Percentiles rank a stretch among this genome's conserved stretches.
Evolutionary conservation across 148 eudicot species (phyloP).

Genomic region (Rhododendron henanense): DNA sequence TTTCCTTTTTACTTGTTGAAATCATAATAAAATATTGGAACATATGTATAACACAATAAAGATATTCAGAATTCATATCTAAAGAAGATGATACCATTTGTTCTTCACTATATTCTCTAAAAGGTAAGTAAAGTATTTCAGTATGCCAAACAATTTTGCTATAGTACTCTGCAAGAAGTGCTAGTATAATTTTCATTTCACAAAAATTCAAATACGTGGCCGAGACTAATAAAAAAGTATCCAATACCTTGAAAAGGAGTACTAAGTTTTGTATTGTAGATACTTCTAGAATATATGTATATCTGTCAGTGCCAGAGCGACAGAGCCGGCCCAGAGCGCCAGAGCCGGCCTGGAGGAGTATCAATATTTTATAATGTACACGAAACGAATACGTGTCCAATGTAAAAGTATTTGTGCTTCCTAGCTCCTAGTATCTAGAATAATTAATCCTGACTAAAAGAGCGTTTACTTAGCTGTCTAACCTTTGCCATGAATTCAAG

Average conservation of each 20-base stretch:
- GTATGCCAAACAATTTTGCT: not conserved
- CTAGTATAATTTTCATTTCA: not conserved
- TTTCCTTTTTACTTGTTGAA: no score
- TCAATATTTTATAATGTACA: not conserved
- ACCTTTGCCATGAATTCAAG: not conserved
- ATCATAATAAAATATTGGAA: no score
- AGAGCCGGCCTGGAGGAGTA: not conserved
- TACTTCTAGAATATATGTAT: not conserved
- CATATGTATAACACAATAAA: no score
- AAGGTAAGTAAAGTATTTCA: not conserved
- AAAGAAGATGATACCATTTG: not conserved
- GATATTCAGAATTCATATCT: no score
- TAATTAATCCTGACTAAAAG: not conserved
- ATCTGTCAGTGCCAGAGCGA: not conserved
- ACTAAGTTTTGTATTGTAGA: not conserved
- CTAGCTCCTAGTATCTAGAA: no score
- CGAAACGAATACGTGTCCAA: not conserved
- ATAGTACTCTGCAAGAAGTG: not conserved
- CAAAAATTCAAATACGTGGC: not conserved
- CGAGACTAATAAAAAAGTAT: not conserved
- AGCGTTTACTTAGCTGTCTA: not conserved
- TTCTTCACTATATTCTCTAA: not conserved
- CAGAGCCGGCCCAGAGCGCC: no score
- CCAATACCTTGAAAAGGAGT: no score
- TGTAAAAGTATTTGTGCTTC: no score